These are phyloP conservation scores for Colletotrichum godetiae DNA, from an alignment of 2,329 filamentous ascomycete species.

Conservation along the genomic window DNA sequence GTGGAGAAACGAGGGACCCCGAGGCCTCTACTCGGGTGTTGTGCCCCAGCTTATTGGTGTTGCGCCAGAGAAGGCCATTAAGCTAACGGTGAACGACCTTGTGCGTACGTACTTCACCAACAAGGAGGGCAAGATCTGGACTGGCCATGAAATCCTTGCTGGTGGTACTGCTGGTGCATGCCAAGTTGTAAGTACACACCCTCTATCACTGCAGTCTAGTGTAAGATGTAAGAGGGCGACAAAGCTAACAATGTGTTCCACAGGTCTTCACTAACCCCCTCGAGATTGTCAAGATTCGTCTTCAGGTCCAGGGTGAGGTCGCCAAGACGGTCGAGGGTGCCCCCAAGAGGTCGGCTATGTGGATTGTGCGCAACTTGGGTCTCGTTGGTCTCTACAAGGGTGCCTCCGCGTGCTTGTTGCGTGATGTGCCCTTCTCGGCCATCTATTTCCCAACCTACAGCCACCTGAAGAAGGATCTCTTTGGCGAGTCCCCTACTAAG, in stretches of 20 bases:
- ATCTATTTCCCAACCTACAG: conserved; percentile 99
- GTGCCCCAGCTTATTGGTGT: conserved; percentile 96
- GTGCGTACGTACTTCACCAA: conserved; percentile 82
- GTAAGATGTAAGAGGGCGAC: background rate
- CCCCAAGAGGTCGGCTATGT: conserved; percentile 92
- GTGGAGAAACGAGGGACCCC: conserved; percentile 89
- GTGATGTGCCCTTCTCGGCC: conserved; percentile 96
- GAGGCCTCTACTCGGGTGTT: conserved; percentile 92
- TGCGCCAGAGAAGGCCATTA: conserved; percentile 99
- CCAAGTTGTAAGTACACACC: conserved; percentile 82
- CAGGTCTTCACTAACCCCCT: conserved; percentile 97
- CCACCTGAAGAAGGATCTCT: conserved; percentile 93
- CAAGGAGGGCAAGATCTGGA: conserved; percentile 77
- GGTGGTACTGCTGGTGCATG: conserved; percentile 92
- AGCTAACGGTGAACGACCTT: conserved; percentile 97
- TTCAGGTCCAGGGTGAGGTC: conserved; percentile 97
- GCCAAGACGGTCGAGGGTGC: conserved; percentile 86
- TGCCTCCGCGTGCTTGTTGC: conserved; percentile 90
- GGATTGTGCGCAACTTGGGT: conserved; percentile 96
- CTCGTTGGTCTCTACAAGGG: conserved; percentile 97
- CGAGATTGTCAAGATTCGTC: conserved; percentile 98
- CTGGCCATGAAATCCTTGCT: conserved; percentile 81
- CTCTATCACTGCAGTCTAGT: background rate
- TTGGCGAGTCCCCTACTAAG: conserved; percentile 88
- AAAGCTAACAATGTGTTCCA: conserved; percentile 31